Base-by-base conservation (phyloP, 805 yeast genomes). In the Candida michaelii region DNA sequence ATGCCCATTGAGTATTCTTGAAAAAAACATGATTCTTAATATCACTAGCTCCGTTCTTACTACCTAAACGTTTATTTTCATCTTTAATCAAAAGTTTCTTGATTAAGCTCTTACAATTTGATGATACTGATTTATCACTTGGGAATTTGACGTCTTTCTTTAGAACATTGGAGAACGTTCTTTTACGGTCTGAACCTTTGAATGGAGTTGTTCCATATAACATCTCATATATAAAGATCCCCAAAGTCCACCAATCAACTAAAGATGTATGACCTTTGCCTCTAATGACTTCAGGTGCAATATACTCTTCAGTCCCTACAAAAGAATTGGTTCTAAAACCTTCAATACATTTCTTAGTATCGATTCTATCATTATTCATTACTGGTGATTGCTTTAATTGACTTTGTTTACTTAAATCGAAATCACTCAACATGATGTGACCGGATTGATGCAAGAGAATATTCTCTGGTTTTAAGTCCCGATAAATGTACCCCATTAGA, bases 211-310 rank as follows among this genome's bases (percentile, higher is more conserved):
- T 85, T 1, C 98, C 98, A 62, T 80, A 90, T 16, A 93, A 67
- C 99, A 93, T 93, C 59, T 93, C 99, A 63, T 81, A 95, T 17
- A 89, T 71, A 54, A 93, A 74, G 15, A 93, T 89, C 3, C 99
- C 99, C 50, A 93, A 69, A 0, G 99, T 93, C 99, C 99, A 93
- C 99, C 99, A 93, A 63, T 93, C 99, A 13, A 93, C 99, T 0
- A 98, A 97, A 6, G 91, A 84, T 1, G 98, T 91, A 56, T 93
- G 99, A 1, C 99, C 99, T 53, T 90, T 87, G 1, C 98, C 98
- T 60, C 93, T 73, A 42, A 93, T 93, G 4, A 93, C 99, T 58
- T 93, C 99, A 0, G 99, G 99, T 0, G 99, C 98, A 55, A 93
- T 89, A 62, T 93, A 93, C 60, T 93, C 99, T 59, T 93, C 99